Evolutionary conservation across 768 basidiomycete species (phyloP).

Genomic region (Kwoniella sp.): DNA sequence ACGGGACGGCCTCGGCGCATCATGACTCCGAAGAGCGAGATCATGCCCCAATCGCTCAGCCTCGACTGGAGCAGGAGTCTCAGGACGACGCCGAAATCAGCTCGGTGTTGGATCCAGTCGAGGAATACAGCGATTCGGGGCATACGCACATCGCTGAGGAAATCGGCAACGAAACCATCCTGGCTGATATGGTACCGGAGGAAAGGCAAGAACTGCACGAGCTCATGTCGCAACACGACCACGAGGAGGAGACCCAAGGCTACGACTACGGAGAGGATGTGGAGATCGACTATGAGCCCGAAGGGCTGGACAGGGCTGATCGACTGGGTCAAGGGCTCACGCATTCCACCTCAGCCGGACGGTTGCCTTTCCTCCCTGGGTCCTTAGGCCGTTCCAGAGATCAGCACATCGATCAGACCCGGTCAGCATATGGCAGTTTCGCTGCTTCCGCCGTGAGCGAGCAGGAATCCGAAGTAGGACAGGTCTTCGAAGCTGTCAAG

Average conservation of each 20-base stretch:
- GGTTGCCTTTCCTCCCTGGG: conserved; percentile 3
- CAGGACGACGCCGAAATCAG: not conserved
- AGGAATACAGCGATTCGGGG: too few species aligned
- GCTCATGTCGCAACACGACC: conserved; percentile 13
- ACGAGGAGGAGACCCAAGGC: conserved; percentile 9
- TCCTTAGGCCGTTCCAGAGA: not conserved
- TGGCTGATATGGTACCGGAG: conserved; percentile 19
- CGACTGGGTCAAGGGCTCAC: not conserved
- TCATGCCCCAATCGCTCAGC: not conserved
- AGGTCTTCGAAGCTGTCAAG: conserved; percentile 34
- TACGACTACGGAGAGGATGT: conserved; percentile 25
- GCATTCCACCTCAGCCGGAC: not conserved
- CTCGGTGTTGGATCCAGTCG: not conserved
- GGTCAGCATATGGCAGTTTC: conserved; percentile 23
- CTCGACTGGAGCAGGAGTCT: not conserved
- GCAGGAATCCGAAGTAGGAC: conserved; percentile 37
- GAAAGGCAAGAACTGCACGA: conserved; percentile 12
- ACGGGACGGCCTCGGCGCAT: not conserved
- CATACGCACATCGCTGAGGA: too few species aligned
- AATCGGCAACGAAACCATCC: conserved; percentile 17
- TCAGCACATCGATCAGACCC: conserved; percentile 5
- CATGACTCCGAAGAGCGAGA: not conserved
- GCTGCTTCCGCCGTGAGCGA: conserved; percentile 32
- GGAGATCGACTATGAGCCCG: conserved; percentile 1
- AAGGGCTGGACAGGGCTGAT: conserved; percentile 1